Percentiles rank a stretch among this genome's conserved stretches.
These are phyloP conservation scores for Cutaneotrichosporon mucoides DNA, from an alignment of 1,284 basidiomycete species.

Conservation along the genomic window DNA sequence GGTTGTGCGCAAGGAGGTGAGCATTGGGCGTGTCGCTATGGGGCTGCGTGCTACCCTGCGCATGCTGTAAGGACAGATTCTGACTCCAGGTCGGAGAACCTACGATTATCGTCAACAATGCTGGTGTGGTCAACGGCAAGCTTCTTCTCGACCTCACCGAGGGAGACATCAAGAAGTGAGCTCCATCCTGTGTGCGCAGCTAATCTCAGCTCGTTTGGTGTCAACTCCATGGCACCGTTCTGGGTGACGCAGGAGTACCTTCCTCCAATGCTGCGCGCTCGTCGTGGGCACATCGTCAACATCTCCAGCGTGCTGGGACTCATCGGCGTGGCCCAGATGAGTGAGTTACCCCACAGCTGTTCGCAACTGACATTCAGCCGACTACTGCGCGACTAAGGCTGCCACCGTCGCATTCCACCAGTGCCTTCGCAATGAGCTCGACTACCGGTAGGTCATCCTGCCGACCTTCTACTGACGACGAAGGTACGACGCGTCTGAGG, in stretches of 20 bases:
- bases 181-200: not conserved
- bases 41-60: not conserved
- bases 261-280: slow-evolving; percentile 75
- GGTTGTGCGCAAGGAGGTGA: slow-evolving; percentile 68
- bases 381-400: slow-evolving; percentile 85
- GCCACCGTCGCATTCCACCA: slow-evolving; percentile 71
- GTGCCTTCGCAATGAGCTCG: slow-evolving; percentile 75
- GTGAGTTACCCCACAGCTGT: slow-evolving; percentile 52
- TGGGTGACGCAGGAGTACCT: slow-evolving; percentile 89
- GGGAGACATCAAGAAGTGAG: slow-evolving; percentile 74
- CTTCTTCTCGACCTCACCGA: slow-evolving; percentile 70
- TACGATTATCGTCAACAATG: slow-evolving; percentile 90
- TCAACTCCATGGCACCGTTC: slow-evolving; percentile 84
- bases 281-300: slow-evolving; percentile 82
- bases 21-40: slow-evolving; percentile 4
- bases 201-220: slow-evolving; percentile 71
- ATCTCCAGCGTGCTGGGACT: slow-evolving; percentile 74
- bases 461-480: slow-evolving; percentile 1
- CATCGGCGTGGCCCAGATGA: slow-evolving; percentile 70
- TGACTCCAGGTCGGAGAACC: slow-evolving; percentile 70
- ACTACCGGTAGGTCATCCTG: slow-evolving; percentile 55
- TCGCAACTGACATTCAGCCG: slow-evolving; percentile 54
- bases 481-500: slow-evolving; percentile 65
- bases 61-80: not conserved
- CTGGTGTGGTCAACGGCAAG: slow-evolving; percentile 90